Base-by-base conservation (phyloP, 345 rosid genomes). In the Eucalyptus melliodora region DNA sequence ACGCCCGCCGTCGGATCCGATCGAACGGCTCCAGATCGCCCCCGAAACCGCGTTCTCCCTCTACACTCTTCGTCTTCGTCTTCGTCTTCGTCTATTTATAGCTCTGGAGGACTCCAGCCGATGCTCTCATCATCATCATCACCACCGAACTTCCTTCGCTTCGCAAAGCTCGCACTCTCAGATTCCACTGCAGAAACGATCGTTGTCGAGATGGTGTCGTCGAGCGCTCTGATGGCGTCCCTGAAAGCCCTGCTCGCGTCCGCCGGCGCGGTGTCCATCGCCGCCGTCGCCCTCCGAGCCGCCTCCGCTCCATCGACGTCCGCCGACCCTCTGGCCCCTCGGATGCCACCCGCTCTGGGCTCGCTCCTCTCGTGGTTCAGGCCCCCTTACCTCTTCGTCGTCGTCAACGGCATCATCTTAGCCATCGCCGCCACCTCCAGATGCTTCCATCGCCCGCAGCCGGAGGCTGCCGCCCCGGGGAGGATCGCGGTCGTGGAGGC, bases 371-470 rank as follows among this genome's bases (percentile, higher is more conserved):
- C 95, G 5, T 96, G 95, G 97, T 93, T 94, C 50, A 93, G 88
- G 87, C 99, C 97, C 11, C 96, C 95, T 7, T 95, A 96, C 90
- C 92, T 94, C 17, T 95, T 93, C 89, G 37, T 95, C 82, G 45
- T 92, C 87, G 80, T 92, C 88, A 95, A 96, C 89, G 90, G 87
- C 82, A 96, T 97, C 86, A 95, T 96, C 93, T 90, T 94, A 87
- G 90, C 90, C 50, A 94, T 97, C 62, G 92, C 86, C 77, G 95
- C 95, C 56, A 91, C 97, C 53, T 94, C 98, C 5, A 91, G 91
- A 53, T 86, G 83, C 90, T 47, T 86, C 87, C 37, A 31, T 26
- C 34, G 5, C 26, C 56, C 87, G 24, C 55, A 16, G 34, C 87
- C 59, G 14, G 87, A 47, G 34, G 87, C 49, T 16, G 37, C 45